Percentiles rank a stretch among this genome's conserved stretches.
Conservation (phyloP, 1,284 basidiomycete genomes). For the Ceratobasidium sp. region DNA sequence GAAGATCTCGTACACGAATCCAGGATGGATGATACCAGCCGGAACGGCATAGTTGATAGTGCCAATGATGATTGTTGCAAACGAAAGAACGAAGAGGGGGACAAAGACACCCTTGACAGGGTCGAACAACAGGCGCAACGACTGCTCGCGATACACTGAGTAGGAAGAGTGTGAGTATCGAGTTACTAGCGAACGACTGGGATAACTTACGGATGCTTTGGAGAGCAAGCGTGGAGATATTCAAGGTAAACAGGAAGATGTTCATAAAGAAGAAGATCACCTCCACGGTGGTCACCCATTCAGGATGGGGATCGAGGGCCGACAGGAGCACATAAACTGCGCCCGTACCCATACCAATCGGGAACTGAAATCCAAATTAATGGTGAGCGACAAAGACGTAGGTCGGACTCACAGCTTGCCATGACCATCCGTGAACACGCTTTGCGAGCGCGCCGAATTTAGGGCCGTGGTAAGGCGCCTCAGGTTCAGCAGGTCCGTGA, state of each 20-base stretch:
- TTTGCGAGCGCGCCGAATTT: conserved; percentile 35
- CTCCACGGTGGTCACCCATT: conserved; percentile 42
- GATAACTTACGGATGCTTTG: conserved; percentile 34
- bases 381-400: background rate
- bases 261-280: conserved; percentile 45
- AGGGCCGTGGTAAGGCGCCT: conserved; percentile 31
- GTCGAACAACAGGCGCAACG: conserved; percentile 35
- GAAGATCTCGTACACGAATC: conserved; percentile 38
- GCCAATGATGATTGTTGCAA: conserved; percentile 44
- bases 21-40: conserved; percentile 38
- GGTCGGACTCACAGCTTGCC: conserved; percentile 32
- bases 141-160: conserved; percentile 39
- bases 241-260: conserved; percentile 40
- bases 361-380: conserved; percentile 12
- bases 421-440: conserved; percentile 40
- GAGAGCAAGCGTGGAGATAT: conserved; percentile 33
- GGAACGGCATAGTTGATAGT: conserved; percentile 45
- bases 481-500: conserved; percentile 36
- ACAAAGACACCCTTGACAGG: conserved; percentile 47
- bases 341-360: conserved; percentile 42
- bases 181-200: too few species aligned
- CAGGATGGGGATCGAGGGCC: conserved; percentile 33
- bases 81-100: conserved; percentile 42
- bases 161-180: background rate
- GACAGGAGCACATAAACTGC: conserved; percentile 43